Evolutionary conservation across 257 asterid species (phyloP).

Genomic region (Fraxinus excelsior): DNA sequence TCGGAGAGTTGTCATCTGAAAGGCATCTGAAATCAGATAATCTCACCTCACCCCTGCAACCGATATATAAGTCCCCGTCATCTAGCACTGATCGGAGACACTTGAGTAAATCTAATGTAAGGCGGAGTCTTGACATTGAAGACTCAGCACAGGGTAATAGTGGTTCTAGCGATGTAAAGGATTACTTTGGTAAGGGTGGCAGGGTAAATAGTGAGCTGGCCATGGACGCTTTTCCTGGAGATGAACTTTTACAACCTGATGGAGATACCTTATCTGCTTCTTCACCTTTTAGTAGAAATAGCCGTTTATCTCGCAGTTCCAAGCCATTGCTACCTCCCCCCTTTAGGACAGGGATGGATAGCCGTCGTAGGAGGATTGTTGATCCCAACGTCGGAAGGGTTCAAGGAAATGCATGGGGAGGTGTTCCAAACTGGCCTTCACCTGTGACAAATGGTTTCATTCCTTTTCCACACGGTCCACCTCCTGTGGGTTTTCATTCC

Average conservation of each 20-base stretch:
- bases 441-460: conserved; percentile 85
- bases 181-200: conserved; percentile 55
- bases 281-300: conserved; percentile 74
- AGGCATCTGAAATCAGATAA: conserved; percentile 70
- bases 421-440: conserved; percentile 87
- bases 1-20: conserved; percentile 66
- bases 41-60: conserved; percentile 60
- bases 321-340: conserved; percentile 67
- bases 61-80: conserved; percentile 70
- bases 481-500: conserved; percentile 71
- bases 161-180: conserved; percentile 66
- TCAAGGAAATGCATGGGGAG: conserved; percentile 88
- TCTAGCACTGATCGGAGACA: conserved; percentile 65
- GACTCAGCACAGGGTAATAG: conserved; percentile 76
- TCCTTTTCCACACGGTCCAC: conserved; percentile 86
- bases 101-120: conserved; percentile 57
- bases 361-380: conserved; percentile 70
- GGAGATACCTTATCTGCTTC: conserved; percentile 64
- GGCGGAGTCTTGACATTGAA: conserved; percentile 62
- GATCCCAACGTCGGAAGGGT: conserved; percentile 79
- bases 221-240: conserved; percentile 55
- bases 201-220: conserved; percentile 60
- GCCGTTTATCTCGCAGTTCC: conserved; percentile 55
- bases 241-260: conserved; percentile 65
- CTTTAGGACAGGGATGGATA: conserved; percentile 62